Evolutionary conservation across 768 basidiomycete species (phyloP), one percentile per base, ranked within the genome.

Genomic region (Neoboletus brunneissimus): DNA sequence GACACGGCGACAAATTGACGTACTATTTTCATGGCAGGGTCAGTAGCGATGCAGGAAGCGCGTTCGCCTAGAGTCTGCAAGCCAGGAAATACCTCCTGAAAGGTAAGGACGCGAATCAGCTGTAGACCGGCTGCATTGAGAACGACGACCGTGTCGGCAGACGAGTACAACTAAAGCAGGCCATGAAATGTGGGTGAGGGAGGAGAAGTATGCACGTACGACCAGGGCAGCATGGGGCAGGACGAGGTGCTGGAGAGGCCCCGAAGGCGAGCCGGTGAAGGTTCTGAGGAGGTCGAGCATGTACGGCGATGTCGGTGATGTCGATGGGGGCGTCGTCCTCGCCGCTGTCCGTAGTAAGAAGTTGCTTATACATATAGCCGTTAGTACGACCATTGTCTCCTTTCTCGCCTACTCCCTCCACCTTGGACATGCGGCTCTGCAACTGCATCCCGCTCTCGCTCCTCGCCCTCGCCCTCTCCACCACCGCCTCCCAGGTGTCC

Each of bases 81-180:
- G n/a, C 81, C 79, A 6, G 91, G 89, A 67, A 91, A 93, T 7
- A 86, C 88, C 67, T 93, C 89, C 76, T 82, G 87, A 64, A 93
- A 89, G 32, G 86, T 83, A 23, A 94, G 81, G 45, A 88, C 82
- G 56, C 87, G 85, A 55, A 86, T 70, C 45, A 93, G 77, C 18
- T 76, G 70, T 34, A 92, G 82, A 16, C 76, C 79, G 54, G 75
- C 79, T n/a, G 90, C 87, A 76, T 91, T 76, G 63, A 89, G 81
- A 43, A 92, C 74, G 54, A 91, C 77, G 59, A 92, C 70, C 3
- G 84, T 78, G 66, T 89, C 84, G 37, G 83, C 84, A 18, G 87
- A 88, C 6, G 87, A 77, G 67, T 91, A 89, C 9, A 91, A 70
- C 89, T 93, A 62, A 29, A 49, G 41, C 23, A 16, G 32, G 41